Conservation (phyloP, 257 asterid species). For the Ilex aquifolium region DNA sequence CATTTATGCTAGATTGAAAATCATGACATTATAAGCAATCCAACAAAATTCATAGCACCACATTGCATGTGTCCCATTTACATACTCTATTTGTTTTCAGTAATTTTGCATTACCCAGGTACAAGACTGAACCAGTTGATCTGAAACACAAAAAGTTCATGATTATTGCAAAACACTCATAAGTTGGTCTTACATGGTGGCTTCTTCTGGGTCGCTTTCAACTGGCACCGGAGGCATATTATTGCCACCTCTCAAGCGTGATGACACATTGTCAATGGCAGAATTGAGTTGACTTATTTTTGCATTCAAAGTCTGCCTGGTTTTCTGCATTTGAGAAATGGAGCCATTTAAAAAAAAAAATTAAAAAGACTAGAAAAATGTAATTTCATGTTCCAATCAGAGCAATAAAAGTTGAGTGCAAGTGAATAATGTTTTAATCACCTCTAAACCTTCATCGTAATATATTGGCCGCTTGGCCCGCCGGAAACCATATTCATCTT, state of each 20-base stretch:
- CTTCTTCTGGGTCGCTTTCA: conserved; percentile 64
- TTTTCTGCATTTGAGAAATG: conserved; percentile 46
- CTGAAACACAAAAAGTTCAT: conserved; percentile 11
- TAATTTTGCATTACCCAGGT: neutral
- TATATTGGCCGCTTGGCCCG: conserved; percentile 66
- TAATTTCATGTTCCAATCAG: neutral
- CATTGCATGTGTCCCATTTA: neutral
- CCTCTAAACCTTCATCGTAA: conserved; percentile 85
- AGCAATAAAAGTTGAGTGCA: neutral
- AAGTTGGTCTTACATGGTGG: conserved; percentile 28
- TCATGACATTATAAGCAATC: neutral
- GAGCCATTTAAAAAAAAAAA: conserved; percentile 7
- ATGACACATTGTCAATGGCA: conserved; percentile 78
- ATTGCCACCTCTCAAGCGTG: conserved; percentile 81
- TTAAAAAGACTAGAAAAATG: neutral
- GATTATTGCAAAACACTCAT: conserved; percentile 7
- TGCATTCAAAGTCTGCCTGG: conserved; percentile 64
- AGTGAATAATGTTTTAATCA: conserved; percentile 16
- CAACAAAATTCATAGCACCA: neutral
- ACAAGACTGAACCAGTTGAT: conserved; percentile 4
- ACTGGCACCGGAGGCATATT: conserved; percentile 47
- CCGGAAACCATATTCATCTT: conserved; percentile 75
- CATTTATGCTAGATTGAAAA: too few species aligned
- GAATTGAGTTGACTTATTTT: conserved; percentile 75
- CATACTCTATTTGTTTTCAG: too few species aligned